Percentiles rank a stretch among this genome's conserved stretches.
Conservation (phyloP, 2,329 filamentous ascomycete species). For the Hymenoscyphus occultus region DNA sequence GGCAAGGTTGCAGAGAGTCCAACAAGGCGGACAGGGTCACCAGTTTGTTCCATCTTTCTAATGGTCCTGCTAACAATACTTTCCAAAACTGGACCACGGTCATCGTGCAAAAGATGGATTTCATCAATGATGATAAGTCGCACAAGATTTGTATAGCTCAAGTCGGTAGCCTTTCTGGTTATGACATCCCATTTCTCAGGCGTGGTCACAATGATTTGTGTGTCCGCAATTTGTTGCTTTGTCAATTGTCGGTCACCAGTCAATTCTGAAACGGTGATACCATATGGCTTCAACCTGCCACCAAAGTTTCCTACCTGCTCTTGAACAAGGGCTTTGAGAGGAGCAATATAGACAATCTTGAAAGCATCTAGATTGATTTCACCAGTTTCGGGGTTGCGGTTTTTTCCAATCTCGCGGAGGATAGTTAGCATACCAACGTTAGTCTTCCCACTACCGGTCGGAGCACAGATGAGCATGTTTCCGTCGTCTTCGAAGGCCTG, state of each 20-base stretch:
- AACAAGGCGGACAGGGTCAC: slow-evolving; percentile 86
- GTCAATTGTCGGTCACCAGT: slow-evolving; percentile 97
- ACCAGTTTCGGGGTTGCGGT: slow-evolving; percentile 84
- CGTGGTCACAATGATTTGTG: slow-evolving; percentile 96
- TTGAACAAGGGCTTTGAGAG: slow-evolving; percentile 90
- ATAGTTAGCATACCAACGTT: slow-evolving; percentile 98
- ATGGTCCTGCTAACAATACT: slow-evolving; percentile 96
- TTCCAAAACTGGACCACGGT: slow-evolving; percentile 92
- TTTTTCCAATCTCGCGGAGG: slow-evolving; percentile 92
- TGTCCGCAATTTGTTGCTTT: slow-evolving; percentile 97
- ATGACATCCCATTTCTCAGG: slow-evolving; percentile 99
- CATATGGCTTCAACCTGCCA: slow-evolving; percentile 83
- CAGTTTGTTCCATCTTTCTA: slow-evolving; percentile 87
- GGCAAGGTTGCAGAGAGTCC: slow-evolving; percentile 93
- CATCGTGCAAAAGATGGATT: slow-evolving; percentile 95
- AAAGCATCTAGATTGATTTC: slow-evolving; percentile 94
- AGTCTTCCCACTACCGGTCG: slow-evolving; percentile 95
- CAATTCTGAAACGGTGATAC: slow-evolving; percentile 89
- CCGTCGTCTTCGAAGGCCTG: slow-evolving; percentile 90
- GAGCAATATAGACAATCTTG: slow-evolving; percentile 98
- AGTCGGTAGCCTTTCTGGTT: slow-evolving; percentile 93
- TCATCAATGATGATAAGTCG: slow-evolving; percentile 95
- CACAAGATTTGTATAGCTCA: slow-evolving; percentile 96
- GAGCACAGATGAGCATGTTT: slow-evolving; percentile 96
- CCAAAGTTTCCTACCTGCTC: slow-evolving; percentile 98